Evolutionary conservation across 1,284 basidiomycete species (phyloP), one percentile per base, ranked within the genome.

Genomic region (Vanrija sp.): DNA sequence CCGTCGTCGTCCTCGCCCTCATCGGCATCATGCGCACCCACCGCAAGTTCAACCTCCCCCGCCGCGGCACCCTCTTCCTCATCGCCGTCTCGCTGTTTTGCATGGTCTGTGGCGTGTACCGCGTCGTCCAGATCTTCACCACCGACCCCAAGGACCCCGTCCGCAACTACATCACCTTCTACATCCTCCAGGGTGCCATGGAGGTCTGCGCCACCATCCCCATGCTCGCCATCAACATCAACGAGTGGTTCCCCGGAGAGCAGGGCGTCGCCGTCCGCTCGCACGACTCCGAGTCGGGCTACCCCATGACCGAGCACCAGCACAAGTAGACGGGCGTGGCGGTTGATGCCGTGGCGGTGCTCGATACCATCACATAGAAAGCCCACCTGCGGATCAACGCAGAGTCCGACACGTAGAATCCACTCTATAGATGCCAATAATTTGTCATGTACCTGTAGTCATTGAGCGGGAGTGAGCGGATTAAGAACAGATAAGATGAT

Each of bases 41-140:
- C 38, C 10, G 58, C 5, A 40, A 44, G 38, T 61, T 63, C 55
- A 18, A 45, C 42, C 50, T 54, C 29, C 38, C 40, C 48, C 26
- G 18, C 18, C n/a, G 40, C 34, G 44, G 51, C 51, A 42, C 50
- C 40, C 3, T 21, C 29, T 38, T 62, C 51, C 44, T 64, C 44
- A 16, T 65, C 26, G 46, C 53, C 29, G 43, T 57, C 10, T 49
- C 58, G 40, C 1, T 55, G 26, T 28, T 61, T 44, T 56, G 51
- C 29, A 29, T 65, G 43, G 29, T 64, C 43, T 42, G 61, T 19
- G 57, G 57, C 29, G 44, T 61, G 14, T 63, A 65, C 49, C 46
- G 67, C 52, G 42, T 62, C 44, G 45, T 58, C 23, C 64, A 65
- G 51, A 55, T 55, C n/a, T 62, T 59, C 53, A 46, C 39, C 18